These are phyloP conservation scores for Micractinium conductrix DNA, from an alignment of 139 green algal species.

Conservation along the genomic window DNA sequence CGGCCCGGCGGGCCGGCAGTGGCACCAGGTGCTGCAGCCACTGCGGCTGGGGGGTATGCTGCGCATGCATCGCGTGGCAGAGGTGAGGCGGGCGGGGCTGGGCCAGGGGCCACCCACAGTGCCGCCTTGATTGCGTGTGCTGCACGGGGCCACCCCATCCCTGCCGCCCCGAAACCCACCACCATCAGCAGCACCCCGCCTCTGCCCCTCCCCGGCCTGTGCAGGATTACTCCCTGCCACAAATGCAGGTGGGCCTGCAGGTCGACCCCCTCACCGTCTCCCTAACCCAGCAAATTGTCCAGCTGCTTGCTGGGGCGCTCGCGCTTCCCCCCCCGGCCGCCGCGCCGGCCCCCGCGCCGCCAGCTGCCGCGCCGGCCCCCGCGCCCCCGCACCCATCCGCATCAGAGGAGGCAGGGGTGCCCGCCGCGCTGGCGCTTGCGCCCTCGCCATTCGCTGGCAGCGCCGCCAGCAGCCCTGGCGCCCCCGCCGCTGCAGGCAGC, in stretches of 20 bases:
- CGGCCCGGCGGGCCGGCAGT: background rate
- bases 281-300: conserved; percentile 12
- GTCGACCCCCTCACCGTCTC: conserved; percentile 8
- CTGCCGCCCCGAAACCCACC: too few relatives aligned
- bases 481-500: background rate
- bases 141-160: too few relatives aligned
- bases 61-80: conserved; percentile 31
- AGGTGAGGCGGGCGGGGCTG: background rate
- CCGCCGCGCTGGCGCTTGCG: too few relatives aligned
- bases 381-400: too few relatives aligned
- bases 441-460: background rate
- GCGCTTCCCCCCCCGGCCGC: background rate
- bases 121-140: background rate
- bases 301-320: background rate
- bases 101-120: too few relatives aligned
- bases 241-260: conserved; percentile 4
- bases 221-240: conserved; percentile 26
- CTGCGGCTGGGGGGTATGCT: conserved; percentile 15
- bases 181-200: too few relatives aligned
- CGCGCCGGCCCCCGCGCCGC: background rate
- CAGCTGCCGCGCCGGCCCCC: background rate
- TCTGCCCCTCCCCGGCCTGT: background rate
- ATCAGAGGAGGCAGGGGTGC: too few relatives aligned
- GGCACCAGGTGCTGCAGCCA: conserved; percentile 23
- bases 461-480: background rate